Base-by-base conservation (phyloP, 768 basidiomycete genomes). In the Lentinus brumalis region DNA sequence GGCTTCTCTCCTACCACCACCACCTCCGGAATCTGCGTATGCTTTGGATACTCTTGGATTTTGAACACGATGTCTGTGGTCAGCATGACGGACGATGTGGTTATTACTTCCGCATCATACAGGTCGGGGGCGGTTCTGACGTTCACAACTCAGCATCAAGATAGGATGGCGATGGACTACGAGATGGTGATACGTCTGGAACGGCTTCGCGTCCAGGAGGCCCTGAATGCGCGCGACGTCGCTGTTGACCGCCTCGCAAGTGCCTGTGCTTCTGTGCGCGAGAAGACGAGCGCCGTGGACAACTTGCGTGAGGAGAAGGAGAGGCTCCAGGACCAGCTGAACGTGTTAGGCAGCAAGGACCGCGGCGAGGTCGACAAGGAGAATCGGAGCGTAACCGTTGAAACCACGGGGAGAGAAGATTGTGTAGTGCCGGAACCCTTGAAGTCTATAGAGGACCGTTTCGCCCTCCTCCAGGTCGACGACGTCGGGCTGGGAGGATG, bases 141-240 rank as follows among this genome's bases (percentile, higher is more conserved):
- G 32, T 31, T 46, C 11, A 44, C 44, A 5, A 49, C 56, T 40
- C 53, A 57, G 46, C 10, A 5, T 3, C 35, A 35, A 9, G 14
- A 26, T 26, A 12, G n/a, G 3, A 26, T 8, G 10, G 9, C 46
- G 10, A 18, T 26, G 2, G 62, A 63, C 39, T 32, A 52, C 18
- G 62, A 63, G 15, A 51, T 56, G 57, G 12, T 16, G 21, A 50
- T 63, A 8, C 57, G 58, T 3, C 51, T 65, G 5, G 66, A 67
- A 18, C 38, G 63, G 38, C 18, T 65, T 30, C 61, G 63, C 12
- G 81, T 85, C 1, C 71, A 70, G 21, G 87, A 90, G 66, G 86
- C 85, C 1, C 70, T 86, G 54, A 75, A 73, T 30, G 89, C 88
- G 32, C 83, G 89, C 42, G 89, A 91, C 67, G 80, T 78, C 32